These are phyloP conservation scores for Aureobasidium sp. DNA, from an alignment of 2,329 filamentous ascomycete genomes.

Conservation along the genomic window DNA sequence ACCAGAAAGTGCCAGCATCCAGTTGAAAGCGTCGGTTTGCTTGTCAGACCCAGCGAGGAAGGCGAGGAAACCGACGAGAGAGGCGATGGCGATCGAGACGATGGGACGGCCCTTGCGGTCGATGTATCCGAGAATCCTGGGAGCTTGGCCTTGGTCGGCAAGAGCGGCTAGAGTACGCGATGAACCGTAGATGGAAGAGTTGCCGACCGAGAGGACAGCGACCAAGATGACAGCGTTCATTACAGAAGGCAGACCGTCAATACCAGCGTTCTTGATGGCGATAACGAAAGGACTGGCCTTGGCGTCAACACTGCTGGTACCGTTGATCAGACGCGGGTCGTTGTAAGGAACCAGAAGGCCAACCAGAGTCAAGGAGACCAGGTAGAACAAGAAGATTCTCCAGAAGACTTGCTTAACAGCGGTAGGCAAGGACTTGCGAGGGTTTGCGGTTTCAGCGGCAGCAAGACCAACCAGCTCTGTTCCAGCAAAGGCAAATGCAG, in stretches of 20 bases:
- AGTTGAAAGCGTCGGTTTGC: slow-evolving; percentile 45
- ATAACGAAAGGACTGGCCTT: slow-evolving; percentile 88
- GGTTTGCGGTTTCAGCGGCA: slow-evolving; percentile 70
- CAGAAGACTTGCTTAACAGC: slow-evolving; percentile 93
- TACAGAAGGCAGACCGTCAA: slow-evolving; percentile 69
- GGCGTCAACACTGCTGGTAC: slow-evolving; percentile 51
- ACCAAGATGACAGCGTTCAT: slow-evolving; percentile 96
- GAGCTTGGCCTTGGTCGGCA: slow-evolving; percentile 63
- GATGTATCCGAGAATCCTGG: slow-evolving; percentile 50
- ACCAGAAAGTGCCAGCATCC: slow-evolving; percentile 63
- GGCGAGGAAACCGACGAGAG: slow-evolving; percentile 48
- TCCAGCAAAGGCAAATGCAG: slow-evolving; percentile 67
- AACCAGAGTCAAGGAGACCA: slow-evolving; percentile 71
- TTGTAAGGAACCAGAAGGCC: slow-evolving; percentile 73
- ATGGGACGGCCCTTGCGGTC: slow-evolving; percentile 53
- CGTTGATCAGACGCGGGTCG: slow-evolving; percentile 53
- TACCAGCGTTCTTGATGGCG: slow-evolving; percentile 73
- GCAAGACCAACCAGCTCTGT: slow-evolving; percentile 70
- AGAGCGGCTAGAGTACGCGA: slow-evolving; percentile 84
- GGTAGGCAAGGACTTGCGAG: slow-evolving; percentile 70
- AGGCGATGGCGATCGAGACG: slow-evolving; percentile 36
- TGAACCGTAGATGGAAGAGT: slow-evolving; percentile 84
- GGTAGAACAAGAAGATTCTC: slow-evolving; percentile 73
- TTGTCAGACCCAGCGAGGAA: slow-evolving; percentile 43
- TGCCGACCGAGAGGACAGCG: slow-evolving; percentile 82